Evolutionary conservation across 2,329 filamentous ascomycete species (phyloP).

Genomic region (Colletotrichum cuscutae): DNA sequence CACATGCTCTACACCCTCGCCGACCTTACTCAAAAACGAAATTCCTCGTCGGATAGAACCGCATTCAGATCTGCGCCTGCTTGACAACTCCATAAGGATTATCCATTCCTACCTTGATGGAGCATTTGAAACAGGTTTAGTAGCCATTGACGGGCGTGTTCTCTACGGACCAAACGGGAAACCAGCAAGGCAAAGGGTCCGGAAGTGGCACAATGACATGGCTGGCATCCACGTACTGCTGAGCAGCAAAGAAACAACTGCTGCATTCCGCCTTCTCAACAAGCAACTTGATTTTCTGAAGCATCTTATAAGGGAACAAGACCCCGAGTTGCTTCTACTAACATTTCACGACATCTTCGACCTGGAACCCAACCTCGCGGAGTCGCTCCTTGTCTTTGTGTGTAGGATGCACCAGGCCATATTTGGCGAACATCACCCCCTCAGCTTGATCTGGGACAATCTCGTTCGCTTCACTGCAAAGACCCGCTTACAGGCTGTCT

Average conservation of each 20-base stretch:
- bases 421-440: background rate
- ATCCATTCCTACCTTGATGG: background rate
- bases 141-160: background rate
- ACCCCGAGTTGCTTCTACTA: background rate
- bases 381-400: background rate
- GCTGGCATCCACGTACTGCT: background rate
- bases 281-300: background rate
- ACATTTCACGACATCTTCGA: background rate
- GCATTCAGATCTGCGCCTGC: background rate
- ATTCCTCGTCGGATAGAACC: background rate
- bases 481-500: background rate
- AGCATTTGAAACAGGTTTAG: background rate
- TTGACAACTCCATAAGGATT: background rate
- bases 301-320: background rate
- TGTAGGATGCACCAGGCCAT: background rate
- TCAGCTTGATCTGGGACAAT: background rate
- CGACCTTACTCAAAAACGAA: background rate
- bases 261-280: background rate
- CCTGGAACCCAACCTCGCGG: background rate
- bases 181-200: background rate
- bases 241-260: background rate
- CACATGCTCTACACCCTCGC: constrained; percentile 1
- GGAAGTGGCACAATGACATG: background rate
- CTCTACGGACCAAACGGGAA: background rate
- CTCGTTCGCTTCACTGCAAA: background rate